A percentile compares a stretch with the other conserved stretches of the same genome.
Evolutionary conservation across 768 basidiomycete genomes (phyloP).

Genomic region (Dendrothele bispora): DNA sequence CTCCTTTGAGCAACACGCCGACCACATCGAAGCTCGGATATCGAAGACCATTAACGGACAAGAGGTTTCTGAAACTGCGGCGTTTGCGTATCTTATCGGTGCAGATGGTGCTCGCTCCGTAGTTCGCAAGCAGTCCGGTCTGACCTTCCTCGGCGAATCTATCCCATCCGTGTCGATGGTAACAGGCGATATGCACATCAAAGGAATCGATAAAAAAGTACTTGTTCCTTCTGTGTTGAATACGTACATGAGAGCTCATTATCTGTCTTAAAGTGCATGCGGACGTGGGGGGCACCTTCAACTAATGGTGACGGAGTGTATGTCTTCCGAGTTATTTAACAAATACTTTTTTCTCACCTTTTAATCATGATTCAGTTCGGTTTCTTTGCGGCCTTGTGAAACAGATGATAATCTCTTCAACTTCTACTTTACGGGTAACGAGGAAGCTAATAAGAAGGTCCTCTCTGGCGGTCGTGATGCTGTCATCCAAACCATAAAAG

Average conservation of each 20-base stretch:
- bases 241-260: no score
- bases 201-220: slow-evolving; percentile 2
- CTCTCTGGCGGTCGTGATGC: slow-evolving; percentile 17
- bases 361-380: slow-evolving; percentile 6
- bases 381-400: slow-evolving; percentile 31
- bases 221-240: slow-evolving; percentile 1
- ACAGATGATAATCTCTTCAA: slow-evolving; percentile 22
- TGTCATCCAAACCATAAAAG: slow-evolving; percentile 12
- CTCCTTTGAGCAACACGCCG: slow-evolving; percentile 39
- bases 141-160: slow-evolving; percentile 11
- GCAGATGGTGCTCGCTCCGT: slow-evolving; percentile 14
- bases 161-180: neutral
- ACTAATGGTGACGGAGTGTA: no score
- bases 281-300: no score
- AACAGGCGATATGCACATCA: slow-evolving; percentile 8
- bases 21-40: slow-evolving; percentile 36
- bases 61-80: neutral
- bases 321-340: no score
- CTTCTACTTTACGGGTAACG: slow-evolving; percentile 26
- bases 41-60: neutral
- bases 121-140: slow-evolving; percentile 14
- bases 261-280: neutral
- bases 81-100: slow-evolving; percentile 9
- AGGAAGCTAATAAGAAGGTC: slow-evolving; percentile 19
- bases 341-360: no score